A percentile compares a stretch with the other conserved stretches of the same genome.
Conservation (phyloP, 345 rosid species). For the Excoecaria cochinchinensis region DNA sequence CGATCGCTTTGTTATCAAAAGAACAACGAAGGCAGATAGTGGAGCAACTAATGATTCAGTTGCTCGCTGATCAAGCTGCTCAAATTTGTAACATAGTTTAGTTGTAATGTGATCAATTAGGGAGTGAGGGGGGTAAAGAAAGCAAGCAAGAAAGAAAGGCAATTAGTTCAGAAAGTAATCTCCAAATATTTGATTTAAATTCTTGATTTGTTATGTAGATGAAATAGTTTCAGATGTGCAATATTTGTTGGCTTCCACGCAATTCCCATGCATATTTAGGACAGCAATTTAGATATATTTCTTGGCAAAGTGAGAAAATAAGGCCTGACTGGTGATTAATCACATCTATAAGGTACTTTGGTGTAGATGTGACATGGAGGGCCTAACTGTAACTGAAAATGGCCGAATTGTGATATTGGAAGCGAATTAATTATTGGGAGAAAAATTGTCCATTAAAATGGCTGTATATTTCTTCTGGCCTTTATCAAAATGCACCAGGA, state of each 20-base stretch:
- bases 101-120: constrained; percentile 25
- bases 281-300: background rate
- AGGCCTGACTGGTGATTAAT: background rate
- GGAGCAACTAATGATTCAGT: constrained; percentile 38
- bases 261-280: background rate
- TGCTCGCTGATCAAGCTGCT: constrained; percentile 32
- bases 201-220: background rate
- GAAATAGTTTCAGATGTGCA: background rate
- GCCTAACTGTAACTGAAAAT: too few relatives aligned
- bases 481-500: too few relatives aligned
- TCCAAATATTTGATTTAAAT: background rate
- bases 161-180: background rate
- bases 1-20: constrained; percentile 60
- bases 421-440: too few relatives aligned
- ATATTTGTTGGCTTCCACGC: background rate
- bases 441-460: too few relatives aligned
- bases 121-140: background rate
- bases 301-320: background rate
- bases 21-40: constrained; percentile 33
- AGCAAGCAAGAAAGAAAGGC: constrained; percentile 1
- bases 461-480: too few relatives aligned
- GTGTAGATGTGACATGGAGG: too few relatives aligned
- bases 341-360: background rate
- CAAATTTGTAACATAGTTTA: constrained; percentile 16
- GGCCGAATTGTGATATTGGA: too few relatives aligned